Percentiles rank a stretch among this genome's conserved stretches.
phyloP scores from a whole-genome alignment of 164 flowering plant species.

The Aristolochia contorta region DNA sequence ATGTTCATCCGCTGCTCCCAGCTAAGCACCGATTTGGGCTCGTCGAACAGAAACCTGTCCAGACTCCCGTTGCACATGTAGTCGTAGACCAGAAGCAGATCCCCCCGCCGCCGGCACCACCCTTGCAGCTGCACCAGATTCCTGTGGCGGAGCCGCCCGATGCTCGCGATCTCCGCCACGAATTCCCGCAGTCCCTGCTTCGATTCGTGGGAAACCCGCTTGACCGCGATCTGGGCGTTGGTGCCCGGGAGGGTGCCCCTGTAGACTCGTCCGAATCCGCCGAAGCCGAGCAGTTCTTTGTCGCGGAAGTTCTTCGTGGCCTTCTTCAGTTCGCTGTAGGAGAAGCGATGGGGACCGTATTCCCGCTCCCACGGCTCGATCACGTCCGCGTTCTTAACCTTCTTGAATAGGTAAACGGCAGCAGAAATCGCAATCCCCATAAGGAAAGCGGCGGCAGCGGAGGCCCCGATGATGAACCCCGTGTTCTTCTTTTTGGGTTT shows the following conservation, averaged over 20 bases:
- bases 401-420: conserved; percentile 20
- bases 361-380: conserved; percentile 53
- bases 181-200: conserved; percentile 53
- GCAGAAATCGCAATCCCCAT: conserved; percentile 2
- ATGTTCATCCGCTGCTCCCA: conserved; percentile 51
- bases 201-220: conserved; percentile 51
- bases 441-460: conserved; percentile 18
- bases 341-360: conserved; percentile 41
- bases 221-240: conserved; percentile 40
- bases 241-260: conserved; percentile 35
- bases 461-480: conserved; percentile 18
- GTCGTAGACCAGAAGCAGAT: conserved; percentile 45
- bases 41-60: conserved; percentile 37
- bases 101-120: conserved; percentile 9
- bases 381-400: conserved; percentile 30
- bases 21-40: conserved; percentile 23
- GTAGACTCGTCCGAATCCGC: conserved; percentile 56
- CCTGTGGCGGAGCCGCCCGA: conserved; percentile 55
- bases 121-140: conserved; percentile 41
- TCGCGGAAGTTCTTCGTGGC: conserved; percentile 43
- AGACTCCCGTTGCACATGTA: conserved; percentile 63
- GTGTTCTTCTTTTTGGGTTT: conserved; percentile 23
- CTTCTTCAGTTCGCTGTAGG: conserved; percentile 43
- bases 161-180: conserved; percentile 43
- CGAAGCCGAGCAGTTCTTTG: conserved; percentile 37